These are phyloP conservation scores for Beauveria sp. DNA, from an alignment of 2,329 filamentous ascomycete species.

Conservation along the genomic window DNA sequence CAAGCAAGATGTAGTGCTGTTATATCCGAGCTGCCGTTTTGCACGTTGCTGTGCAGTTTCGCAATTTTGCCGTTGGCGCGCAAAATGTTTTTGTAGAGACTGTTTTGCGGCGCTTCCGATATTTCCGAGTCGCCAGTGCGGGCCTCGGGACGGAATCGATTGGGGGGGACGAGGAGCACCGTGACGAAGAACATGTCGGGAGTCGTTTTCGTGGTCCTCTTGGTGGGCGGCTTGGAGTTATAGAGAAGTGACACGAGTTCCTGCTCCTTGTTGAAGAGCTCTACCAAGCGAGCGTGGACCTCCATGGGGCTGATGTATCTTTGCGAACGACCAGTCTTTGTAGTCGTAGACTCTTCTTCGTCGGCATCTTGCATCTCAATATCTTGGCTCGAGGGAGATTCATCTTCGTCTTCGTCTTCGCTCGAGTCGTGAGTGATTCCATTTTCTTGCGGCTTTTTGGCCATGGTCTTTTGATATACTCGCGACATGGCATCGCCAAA, in stretches of 20 bases:
- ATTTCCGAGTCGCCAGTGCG: slow-evolving; percentile 73
- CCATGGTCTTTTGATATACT: slow-evolving; percentile 22
- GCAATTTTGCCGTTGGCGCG: slow-evolving; percentile 66
- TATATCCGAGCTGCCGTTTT: slow-evolving; percentile 42
- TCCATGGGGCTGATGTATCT: slow-evolving; percentile 77
- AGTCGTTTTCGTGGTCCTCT: slow-evolving; percentile 49
- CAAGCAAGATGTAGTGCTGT: slow-evolving; percentile 74
- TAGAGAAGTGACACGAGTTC: slow-evolving; percentile 83
- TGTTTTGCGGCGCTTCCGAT: slow-evolving; percentile 82
- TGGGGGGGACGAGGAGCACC: slow-evolving; percentile 81
- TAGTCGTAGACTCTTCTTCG: slow-evolving; percentile 25
- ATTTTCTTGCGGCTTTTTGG: slow-evolving; percentile 24
- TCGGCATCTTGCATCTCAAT: slow-evolving; percentile 26
- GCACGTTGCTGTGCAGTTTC: slow-evolving; percentile 53
- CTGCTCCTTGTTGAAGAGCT: slow-evolving; percentile 81
- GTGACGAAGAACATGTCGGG: slow-evolving; percentile 94
- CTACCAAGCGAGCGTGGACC: slow-evolving; percentile 67
- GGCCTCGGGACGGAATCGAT: slow-evolving; percentile 82
- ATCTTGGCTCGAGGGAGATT: slow-evolving; percentile 22
- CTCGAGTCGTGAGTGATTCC: background rate
- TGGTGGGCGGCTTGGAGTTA: slow-evolving; percentile 58
- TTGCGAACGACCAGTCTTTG: slow-evolving; percentile 34
- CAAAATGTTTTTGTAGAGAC: slow-evolving; percentile 77
- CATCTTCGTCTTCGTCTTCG: slow-evolving; percentile 41
- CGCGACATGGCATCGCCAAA: slow-evolving; percentile 60